phyloP scores from a whole-genome alignment of 345 rosid species.

The Carallia brachiata region DNA sequence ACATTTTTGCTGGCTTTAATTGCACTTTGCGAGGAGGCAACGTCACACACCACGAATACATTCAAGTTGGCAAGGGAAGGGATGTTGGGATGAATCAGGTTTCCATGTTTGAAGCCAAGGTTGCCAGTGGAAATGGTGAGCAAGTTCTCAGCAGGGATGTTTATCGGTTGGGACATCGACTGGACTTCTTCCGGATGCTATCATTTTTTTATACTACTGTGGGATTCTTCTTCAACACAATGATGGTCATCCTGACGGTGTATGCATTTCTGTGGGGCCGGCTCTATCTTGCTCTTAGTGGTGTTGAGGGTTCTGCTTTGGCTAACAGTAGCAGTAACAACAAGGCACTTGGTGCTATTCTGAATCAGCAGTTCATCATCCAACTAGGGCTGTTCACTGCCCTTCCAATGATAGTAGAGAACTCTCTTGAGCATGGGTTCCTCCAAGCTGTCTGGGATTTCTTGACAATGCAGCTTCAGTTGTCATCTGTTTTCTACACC shows the following conservation, averaged over 20 bases:
- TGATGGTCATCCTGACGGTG: constrained; percentile 86
- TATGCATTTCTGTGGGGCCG: constrained; percentile 96
- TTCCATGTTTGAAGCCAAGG: constrained; percentile 98
- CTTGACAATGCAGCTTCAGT: constrained; percentile 93
- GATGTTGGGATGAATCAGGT: constrained; percentile 97
- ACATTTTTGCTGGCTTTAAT: constrained; percentile 98
- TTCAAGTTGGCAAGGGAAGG: constrained; percentile 98
- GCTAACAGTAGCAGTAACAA: constrained; percentile 41
- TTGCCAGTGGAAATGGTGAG: constrained; percentile 99
- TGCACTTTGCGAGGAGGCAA: constrained; percentile 98
- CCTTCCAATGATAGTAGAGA: constrained; percentile 96
- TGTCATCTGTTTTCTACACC: constrained; percentile 90
- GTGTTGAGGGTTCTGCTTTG: constrained; percentile 71
- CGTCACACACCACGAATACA: constrained; percentile 95
- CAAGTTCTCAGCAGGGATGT: constrained; percentile 97
- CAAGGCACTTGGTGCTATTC: constrained; percentile 60
- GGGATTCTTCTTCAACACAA: constrained; percentile 93
- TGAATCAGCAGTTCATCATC: constrained; percentile 82
- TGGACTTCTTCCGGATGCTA: constrained; percentile 95
- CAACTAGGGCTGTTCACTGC: constrained; percentile 95
- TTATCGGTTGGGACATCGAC: constrained; percentile 91
- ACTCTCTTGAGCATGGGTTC: constrained; percentile 91
- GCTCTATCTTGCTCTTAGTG: constrained; percentile 87
- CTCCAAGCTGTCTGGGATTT: constrained; percentile 93
- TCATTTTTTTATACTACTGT: constrained; percentile 94